These are phyloP conservation scores for Flaveria linearis DNA, from an alignment of 129 eudicot species.

Conservation along the genomic window DNA sequence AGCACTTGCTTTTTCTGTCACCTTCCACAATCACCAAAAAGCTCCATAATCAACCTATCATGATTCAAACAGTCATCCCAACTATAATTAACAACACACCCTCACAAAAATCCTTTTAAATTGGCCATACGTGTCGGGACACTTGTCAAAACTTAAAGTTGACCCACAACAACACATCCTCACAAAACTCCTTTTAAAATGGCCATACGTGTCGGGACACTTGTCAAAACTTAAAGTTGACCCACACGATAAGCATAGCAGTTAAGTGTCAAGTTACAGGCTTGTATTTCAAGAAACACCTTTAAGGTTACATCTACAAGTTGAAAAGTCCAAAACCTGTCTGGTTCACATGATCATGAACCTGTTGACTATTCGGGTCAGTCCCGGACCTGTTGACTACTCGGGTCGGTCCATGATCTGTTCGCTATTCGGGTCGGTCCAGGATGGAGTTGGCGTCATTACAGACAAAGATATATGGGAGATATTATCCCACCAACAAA, in stretches of 20 bases:
- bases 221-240: not conserved
- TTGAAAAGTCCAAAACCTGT: not conserved
- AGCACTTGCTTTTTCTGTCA: conserved; percentile 29
- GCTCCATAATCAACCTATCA: conserved; percentile 6
- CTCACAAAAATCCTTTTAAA: conserved; percentile 25
- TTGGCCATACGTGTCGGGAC: conserved; percentile 1
- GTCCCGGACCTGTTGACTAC: not conserved
- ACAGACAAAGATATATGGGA: conserved; percentile 23
- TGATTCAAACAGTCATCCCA: conserved; percentile 38
- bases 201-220: conserved; percentile 11
- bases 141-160: conserved; percentile 12
- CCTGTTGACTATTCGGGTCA: not conserved
- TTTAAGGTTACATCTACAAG: not conserved
- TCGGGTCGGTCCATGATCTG: not conserved
- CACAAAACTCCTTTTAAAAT: conserved; percentile 23
- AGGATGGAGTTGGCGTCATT: conserved; percentile 18
- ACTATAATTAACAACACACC: conserved; percentile 26
- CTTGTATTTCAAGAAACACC: not conserved
- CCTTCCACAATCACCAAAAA: conserved; percentile 35
- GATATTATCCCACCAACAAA: conserved; percentile 33
- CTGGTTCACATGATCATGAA: not conserved
- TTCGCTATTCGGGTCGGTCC: not conserved
- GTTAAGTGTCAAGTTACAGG: not conserved
- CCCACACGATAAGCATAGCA: not conserved
- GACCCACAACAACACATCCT: not conserved